Conservation (phyloP, 805 yeast species). For the Candida andamanensis region DNA sequence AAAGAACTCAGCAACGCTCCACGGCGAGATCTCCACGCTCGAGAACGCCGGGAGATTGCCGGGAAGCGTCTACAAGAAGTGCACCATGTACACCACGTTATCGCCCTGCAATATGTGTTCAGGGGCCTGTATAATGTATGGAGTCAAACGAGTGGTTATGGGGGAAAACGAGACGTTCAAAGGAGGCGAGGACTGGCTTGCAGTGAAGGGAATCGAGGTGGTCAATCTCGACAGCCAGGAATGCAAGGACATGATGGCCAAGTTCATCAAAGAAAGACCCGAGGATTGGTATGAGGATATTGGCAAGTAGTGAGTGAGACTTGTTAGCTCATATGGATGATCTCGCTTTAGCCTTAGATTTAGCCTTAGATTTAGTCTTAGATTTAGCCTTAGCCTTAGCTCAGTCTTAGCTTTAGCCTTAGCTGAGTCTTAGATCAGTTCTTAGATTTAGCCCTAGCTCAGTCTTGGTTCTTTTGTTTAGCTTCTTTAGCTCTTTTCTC, state of each 20-base stretch:
- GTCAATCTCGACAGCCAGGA: conserved; percentile 52
- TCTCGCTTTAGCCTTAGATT: too few relatives aligned
- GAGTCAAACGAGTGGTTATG: conserved; percentile 77
- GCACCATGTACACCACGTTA: conserved; percentile 88
- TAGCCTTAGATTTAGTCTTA: too few relatives aligned
- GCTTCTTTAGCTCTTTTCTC: background rate
- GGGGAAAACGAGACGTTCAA: conserved; percentile 82
- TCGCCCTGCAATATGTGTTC: conserved; percentile 96
- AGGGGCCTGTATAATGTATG: conserved; percentile 88
- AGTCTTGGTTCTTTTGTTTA: background rate
- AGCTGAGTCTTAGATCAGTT: too few relatives aligned
- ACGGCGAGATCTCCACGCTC: conserved; percentile 86
- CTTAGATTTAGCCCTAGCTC: background rate
- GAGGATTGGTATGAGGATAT: conserved; percentile 79
- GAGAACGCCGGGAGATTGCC: conserved; percentile 89
- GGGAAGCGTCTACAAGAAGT: conserved; percentile 70
- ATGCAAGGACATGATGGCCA: conserved; percentile 68
- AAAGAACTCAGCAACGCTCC: conserved; percentile 75
- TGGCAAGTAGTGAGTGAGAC: conserved; percentile 37
- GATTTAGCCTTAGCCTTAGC: too few relatives aligned
- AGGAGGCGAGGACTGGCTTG: conserved; percentile 79
- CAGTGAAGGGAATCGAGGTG: conserved; percentile 66
- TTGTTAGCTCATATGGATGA: background rate
- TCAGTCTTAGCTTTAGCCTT: too few relatives aligned
- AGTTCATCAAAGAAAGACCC: conserved; percentile 76